phyloP scores from a whole-genome alignment of 139 green algal species.

The Auxenochlorella protothecoides region DNA sequence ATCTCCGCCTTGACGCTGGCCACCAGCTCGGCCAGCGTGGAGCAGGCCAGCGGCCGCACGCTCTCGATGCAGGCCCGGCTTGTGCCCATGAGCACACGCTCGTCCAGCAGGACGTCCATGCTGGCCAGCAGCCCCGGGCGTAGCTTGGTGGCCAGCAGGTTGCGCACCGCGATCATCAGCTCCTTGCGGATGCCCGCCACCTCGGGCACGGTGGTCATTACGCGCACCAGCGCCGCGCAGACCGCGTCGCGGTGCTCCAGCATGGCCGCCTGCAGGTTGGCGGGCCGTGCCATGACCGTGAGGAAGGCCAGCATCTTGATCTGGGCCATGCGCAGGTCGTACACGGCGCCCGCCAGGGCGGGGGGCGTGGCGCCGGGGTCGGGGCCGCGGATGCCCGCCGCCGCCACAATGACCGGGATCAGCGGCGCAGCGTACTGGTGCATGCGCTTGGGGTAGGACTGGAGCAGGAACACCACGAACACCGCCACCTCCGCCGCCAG shows the following conservation, averaged over 20 bases:
- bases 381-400: background rate
- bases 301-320: conserved; percentile 53
- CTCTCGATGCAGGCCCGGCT: conserved; percentile 49
- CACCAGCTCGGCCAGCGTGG: conserved; percentile 74
- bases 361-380: background rate
- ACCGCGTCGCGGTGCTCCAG: conserved; percentile 14
- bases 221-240: conserved; percentile 22
- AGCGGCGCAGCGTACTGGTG: conserved; percentile 11
- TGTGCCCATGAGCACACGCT: conserved; percentile 61
- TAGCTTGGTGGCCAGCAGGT: conserved; percentile 56
- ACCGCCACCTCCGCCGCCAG: conserved; percentile 62
- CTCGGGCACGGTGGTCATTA: conserved; percentile 50
- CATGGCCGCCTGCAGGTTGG: conserved; percentile 14
- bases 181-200: conserved; percentile 64
- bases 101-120: conserved; percentile 64
- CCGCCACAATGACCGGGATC: conserved; percentile 17
- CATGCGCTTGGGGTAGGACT: conserved; percentile 15
- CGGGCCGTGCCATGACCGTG: conserved; percentile 22
- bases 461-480: conserved; percentile 23
- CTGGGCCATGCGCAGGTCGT: conserved; percentile 56
- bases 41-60: conserved; percentile 65
- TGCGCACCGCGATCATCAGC: conserved; percentile 63
- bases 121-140: conserved; percentile 11
- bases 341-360: conserved; percentile 12
- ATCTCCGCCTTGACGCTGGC: conserved; percentile 52